These are phyloP conservation scores for Ophiognomonia clavigignenti-juglandacearum DNA, from an alignment of 2,329 filamentous ascomycete genomes.

Conservation along the genomic window DNA sequence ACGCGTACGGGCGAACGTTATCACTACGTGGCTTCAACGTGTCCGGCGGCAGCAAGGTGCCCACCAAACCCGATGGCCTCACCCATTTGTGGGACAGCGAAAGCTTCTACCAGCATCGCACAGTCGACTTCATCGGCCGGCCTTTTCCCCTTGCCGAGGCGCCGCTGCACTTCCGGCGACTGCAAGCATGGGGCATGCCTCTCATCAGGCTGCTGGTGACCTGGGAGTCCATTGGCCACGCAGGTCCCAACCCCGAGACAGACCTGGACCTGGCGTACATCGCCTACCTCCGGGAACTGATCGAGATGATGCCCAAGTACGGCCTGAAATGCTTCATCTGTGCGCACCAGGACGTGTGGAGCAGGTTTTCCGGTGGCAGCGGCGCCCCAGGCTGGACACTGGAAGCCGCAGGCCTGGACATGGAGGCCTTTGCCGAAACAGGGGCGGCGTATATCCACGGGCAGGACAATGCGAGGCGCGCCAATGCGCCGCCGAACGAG, in stretches of 20 bases:
- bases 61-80: slow-evolving; percentile 30
- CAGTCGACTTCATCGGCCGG: slow-evolving; percentile 33
- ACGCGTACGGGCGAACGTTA: slow-evolving; percentile 32
- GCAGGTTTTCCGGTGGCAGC: slow-evolving; percentile 36
- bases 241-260: slow-evolving; percentile 25
- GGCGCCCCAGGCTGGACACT: slow-evolving; percentile 39
- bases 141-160: slow-evolving; percentile 34
- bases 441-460: slow-evolving; percentile 32
- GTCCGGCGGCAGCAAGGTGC: slow-evolving; percentile 35
- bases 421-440: slow-evolving; percentile 26
- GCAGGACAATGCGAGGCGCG: slow-evolving; percentile 27
- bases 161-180: slow-evolving; percentile 31
- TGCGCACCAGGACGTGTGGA: slow-evolving; percentile 39
- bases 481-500: slow-evolving; percentile 21
- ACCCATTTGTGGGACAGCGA: slow-evolving; percentile 30
- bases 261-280: slow-evolving; percentile 35
- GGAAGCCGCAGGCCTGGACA: slow-evolving; percentile 33
- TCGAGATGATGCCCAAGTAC: slow-evolving; percentile 32
- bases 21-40: slow-evolving; percentile 37
- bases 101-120: slow-evolving; percentile 34
- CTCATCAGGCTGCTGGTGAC: slow-evolving; percentile 36
- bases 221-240: slow-evolving; percentile 35
- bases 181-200: slow-evolving; percentile 34
- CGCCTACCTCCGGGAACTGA: slow-evolving; percentile 29
- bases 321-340: slow-evolving; percentile 38